phyloP scores from a whole-genome alignment of 768 basidiomycete species.

The Amanita phalloides region DNA sequence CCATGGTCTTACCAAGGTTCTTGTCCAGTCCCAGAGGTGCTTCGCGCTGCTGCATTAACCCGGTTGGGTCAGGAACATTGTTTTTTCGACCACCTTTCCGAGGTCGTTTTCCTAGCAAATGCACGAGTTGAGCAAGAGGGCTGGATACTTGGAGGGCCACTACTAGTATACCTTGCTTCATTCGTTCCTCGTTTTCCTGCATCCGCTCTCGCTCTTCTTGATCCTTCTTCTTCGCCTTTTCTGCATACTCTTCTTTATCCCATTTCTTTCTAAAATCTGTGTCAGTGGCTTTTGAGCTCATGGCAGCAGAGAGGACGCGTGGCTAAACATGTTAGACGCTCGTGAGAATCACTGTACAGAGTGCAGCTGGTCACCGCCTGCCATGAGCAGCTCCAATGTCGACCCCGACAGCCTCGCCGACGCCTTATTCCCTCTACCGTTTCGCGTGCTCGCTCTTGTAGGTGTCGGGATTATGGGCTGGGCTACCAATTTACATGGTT shows the following conservation, averaged over 20 bases:
- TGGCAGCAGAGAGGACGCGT: slow-evolving; percentile 18
- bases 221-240: slow-evolving; percentile 75
- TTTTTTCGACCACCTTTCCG: slow-evolving; percentile 47
- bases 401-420: slow-evolving; percentile 35
- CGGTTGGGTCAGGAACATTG: slow-evolving; percentile 87
- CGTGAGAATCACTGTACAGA: background rate
- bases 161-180: slow-evolving; percentile 61
- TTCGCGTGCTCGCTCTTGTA: slow-evolving; percentile 74
- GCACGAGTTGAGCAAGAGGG: slow-evolving; percentile 5
- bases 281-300: slow-evolving; percentile 38
- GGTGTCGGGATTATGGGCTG: slow-evolving; percentile 80
- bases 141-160: background rate
- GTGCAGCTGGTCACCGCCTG: background rate
- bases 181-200: slow-evolving; percentile 74
- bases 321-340: background rate
- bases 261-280: slow-evolving; percentile 84
- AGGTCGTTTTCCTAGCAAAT: slow-evolving; percentile 67
- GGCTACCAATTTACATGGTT: slow-evolving; percentile 88
- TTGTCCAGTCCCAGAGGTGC: slow-evolving; percentile 82
- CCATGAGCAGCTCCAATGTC: slow-evolving; percentile 6
- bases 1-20: slow-evolving; percentile 90
- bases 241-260: slow-evolving; percentile 89
- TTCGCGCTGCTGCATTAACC: slow-evolving; percentile 86
- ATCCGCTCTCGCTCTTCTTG: slow-evolving; percentile 72
- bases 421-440: slow-evolving; percentile 76